A percentile compares a stretch with the other conserved stretches of the same genome.
phyloP scores from a whole-genome alignment of 2,329 filamentous ascomycete genomes.

The Byssoonygena ceratinophila region DNA sequence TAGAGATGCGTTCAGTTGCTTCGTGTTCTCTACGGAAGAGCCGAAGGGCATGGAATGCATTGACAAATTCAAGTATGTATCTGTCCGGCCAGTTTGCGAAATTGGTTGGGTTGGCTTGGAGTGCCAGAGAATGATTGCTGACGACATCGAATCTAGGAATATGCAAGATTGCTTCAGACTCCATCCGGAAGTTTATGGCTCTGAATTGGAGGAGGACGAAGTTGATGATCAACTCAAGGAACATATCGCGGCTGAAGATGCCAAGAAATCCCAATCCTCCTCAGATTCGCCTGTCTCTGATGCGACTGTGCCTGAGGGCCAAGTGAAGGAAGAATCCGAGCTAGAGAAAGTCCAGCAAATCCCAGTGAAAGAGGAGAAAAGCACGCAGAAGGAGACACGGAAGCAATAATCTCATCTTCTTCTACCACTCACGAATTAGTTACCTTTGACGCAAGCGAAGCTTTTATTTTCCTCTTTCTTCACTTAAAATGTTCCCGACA shows the following conservation, averaged over 20 bases:
- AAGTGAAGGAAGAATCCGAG: not conserved
- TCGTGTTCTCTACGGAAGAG: conserved; percentile 88
- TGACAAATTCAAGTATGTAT: conserved; percentile 83
- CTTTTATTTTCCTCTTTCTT: not conserved
- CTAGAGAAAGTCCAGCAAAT: not conserved
- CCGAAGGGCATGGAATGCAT: conserved; percentile 97
- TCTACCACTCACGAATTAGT: not conserved
- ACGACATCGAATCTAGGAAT: conserved; percentile 47
- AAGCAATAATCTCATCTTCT: not conserved
- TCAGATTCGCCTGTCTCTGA: not conserved
- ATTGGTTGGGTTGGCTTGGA: too few relatives aligned
- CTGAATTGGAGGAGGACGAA: conserved; percentile 69
- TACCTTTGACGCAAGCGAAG: not conserved
- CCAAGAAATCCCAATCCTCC: conserved; percentile 12
- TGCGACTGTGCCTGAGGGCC: not conserved
- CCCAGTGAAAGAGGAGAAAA: not conserved
- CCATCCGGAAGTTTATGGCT: conserved; percentile 86
- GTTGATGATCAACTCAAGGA: conserved; percentile 32
- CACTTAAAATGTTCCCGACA: not conserved
- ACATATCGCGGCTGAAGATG: conserved; percentile 23
- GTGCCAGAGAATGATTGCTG: not conserved
- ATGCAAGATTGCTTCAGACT: conserved; percentile 97
- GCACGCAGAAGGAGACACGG: not conserved
- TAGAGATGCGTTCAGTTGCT: conserved; percentile 92
- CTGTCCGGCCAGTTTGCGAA: not conserved